Percentiles rank a stretch among this genome's conserved stretches.
These are phyloP conservation scores for Peronospora destructor DNA, from an alignment of 352 stramenopile genomes.

Conservation along the genomic window DNA sequence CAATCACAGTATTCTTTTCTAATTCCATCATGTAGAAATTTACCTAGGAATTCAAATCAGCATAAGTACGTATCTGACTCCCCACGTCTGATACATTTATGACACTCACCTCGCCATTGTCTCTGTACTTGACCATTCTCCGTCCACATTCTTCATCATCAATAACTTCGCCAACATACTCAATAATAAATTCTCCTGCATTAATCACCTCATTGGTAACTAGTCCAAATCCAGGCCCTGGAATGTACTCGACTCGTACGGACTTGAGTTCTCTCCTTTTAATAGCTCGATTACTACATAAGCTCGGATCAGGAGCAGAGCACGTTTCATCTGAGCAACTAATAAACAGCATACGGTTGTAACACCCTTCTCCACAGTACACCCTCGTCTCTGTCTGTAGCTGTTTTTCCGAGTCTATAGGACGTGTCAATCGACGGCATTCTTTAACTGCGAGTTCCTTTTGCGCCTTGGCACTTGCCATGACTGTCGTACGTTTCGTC, in stretches of 20 bases:
- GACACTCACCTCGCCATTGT: constrained; percentile 42
- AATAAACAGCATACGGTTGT: constrained; percentile 83
- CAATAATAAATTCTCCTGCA: constrained; percentile 86
- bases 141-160: constrained; percentile 77
- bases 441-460: constrained; percentile 13
- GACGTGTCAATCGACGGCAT: constrained; percentile 1
- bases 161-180: constrained; percentile 92
- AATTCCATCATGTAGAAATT: constrained; percentile 87
- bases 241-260: constrained; percentile 61
- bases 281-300: constrained; percentile 75
- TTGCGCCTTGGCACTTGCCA: constrained; percentile 36
- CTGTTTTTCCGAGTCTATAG: constrained; percentile 16
- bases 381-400: constrained; percentile 4
- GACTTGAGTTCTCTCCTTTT: constrained; percentile 59
- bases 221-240: constrained; percentile 87
- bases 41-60: constrained; percentile 23
- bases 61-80: not conserved
- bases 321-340: constrained; percentile 75
- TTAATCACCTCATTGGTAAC: constrained; percentile 71
- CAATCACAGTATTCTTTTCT: constrained; percentile 79
- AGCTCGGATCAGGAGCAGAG: constrained; percentile 51
- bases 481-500: constrained; percentile 47
- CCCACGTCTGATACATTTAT: not conserved
- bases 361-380: constrained; percentile 65
- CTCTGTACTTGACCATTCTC: constrained; percentile 48